phyloP scores from a whole-genome alignment of 306 rosid species.

The apple (Malus domestica) region ASM211411v1 NC_041799.1:27802501-27803000 shows the following conservation, averaged over 20 bases:
- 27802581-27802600: no score
- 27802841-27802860: neutral
- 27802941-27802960: neutral
- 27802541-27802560: no score
- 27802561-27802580: no score
- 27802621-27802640: neutral
- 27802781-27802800: neutral
- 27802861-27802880: no score
- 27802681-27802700: conserved; percentile 2
- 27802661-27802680: neutral
- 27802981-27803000: no score
- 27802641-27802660: neutral
- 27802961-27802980: no score
- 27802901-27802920: neutral
- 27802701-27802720: neutral
- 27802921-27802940: neutral
- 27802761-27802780: neutral
- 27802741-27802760: neutral
- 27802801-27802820: neutral
- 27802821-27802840: neutral
- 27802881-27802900: no score
- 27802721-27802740: conserved; percentile 12
- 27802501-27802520: no score
- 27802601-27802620: no score
- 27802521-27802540: no score